Base-by-base conservation (phyloP, 2,329 filamentous ascomycete genomes). In the Talaromyces funiculosus region DNA sequence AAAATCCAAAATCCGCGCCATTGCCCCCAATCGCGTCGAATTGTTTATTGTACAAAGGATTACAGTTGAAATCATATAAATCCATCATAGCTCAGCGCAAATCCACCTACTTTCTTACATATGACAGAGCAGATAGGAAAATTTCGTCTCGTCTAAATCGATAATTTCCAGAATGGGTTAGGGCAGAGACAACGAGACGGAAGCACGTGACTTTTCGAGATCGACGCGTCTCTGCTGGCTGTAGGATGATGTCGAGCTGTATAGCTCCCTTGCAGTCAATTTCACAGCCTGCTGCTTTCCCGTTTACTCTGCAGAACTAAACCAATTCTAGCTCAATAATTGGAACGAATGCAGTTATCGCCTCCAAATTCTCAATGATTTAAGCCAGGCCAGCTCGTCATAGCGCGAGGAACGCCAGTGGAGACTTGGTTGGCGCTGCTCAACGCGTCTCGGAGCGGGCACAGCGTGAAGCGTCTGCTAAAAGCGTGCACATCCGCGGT, bases 391-490 rank as follows among this genome's bases (percentile, higher is more conserved):
- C n/a, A 18, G 43, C 33, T 31, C 45, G 57, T 42, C 33, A 57
- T 61, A 54, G 61, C 61, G 61, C 57, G 55, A 62, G 42, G 45
- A 53, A 35, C 31, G 51, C 29, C 61, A 57, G 61, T 62, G 61
- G 61, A 56, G 60, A 40, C 37, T 47, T 26, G 31, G 53, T 57
- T 61, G 59, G 59, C 59, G 59, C 51, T 62, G 49, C 35, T 57
- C 56, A 62, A 62, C 61, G 61, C 61, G 61, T 62, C 61, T 62
- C 61, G 57, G 61, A 57, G 60, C 49, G 60, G 60, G 56, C 60
- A 59, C 53, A 59, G 61, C 61, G 61, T 62, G 61, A 62, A 62
- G 60, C 60, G 55, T 38, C 18, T 18, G n/a, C n/a, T 14, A 45
- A 45, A 42, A 49, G 24, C 37, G 57, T 55, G 49, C 37, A 38